Percentiles rank a stretch among this genome's conserved stretches.
These are phyloP conservation scores for Penicillium hesseltinei DNA, from an alignment of 2,329 filamentous ascomycete species.

Conservation along the genomic window DNA sequence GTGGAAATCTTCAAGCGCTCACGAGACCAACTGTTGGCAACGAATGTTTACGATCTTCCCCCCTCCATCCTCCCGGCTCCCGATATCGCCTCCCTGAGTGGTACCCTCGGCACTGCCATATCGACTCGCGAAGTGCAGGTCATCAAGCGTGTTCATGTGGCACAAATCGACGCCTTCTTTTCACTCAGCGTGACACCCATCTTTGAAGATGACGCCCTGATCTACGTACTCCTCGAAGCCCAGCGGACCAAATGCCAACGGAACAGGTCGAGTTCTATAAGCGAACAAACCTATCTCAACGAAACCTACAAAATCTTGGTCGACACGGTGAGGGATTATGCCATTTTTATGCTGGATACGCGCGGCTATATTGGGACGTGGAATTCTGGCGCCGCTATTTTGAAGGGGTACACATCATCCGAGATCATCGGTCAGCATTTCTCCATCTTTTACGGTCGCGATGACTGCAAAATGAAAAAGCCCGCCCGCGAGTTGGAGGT, in stretches of 20 bases:
- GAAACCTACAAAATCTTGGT: slow-evolving; percentile 62
- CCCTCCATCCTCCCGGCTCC: slow-evolving; percentile 35
- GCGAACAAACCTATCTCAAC: slow-evolving; percentile 48
- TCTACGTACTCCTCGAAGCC: slow-evolving; percentile 46
- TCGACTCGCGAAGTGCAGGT: slow-evolving; percentile 36
- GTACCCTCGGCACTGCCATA: slow-evolving; percentile 40
- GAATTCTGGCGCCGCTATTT: slow-evolving; percentile 56
- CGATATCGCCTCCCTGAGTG: slow-evolving; percentile 36
- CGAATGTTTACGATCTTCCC: slow-evolving; percentile 42
- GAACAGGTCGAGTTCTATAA: slow-evolving; percentile 28
- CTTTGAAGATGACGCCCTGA: slow-evolving; percentile 38
- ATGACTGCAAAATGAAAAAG: slow-evolving; percentile 52
- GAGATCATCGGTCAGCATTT: slow-evolving; percentile 61
- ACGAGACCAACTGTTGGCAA: slow-evolving; percentile 37
- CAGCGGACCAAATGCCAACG: slow-evolving; percentile 34
- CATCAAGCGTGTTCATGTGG: slow-evolving; percentile 31
- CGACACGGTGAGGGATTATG: slow-evolving; percentile 61
- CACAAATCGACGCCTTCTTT: slow-evolving; percentile 14
- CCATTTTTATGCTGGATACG: slow-evolving; percentile 61
- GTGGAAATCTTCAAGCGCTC: slow-evolving; percentile 32
- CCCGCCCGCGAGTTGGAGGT: slow-evolving; percentile 53
- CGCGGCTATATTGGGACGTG: slow-evolving; percentile 57
- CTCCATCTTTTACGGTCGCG: slow-evolving; percentile 55
- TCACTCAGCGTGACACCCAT: slow-evolving; percentile 46
- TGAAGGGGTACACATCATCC: slow-evolving; percentile 55